phyloP scores from a whole-genome alignment of 2,329 filamentous ascomycete genomes.

The Aspergillus sp. region DNA sequence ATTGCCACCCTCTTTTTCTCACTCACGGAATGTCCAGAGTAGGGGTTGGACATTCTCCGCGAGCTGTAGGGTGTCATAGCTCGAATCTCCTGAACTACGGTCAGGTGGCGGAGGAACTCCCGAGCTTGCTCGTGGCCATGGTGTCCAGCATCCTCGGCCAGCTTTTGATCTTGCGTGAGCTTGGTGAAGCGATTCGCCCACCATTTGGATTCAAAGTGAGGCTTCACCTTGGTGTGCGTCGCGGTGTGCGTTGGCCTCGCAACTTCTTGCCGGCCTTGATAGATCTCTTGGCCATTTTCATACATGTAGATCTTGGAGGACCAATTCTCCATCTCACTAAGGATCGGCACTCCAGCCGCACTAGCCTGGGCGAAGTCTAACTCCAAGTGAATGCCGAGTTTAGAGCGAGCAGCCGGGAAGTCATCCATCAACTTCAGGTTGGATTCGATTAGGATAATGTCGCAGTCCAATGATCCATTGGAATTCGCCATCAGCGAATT shows the following conservation, averaged over 20 bases:
- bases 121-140: conserved; percentile 37
- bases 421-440: conserved; percentile 47
- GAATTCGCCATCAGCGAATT: conserved; percentile 37
- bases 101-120: conserved; percentile 43
- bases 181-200: conserved; percentile 48
- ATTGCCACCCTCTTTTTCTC: conserved; percentile 45
- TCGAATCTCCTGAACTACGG: conserved; percentile 50
- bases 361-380: conserved; percentile 43
- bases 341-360: conserved; percentile 33
- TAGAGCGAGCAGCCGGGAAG: conserved; percentile 44
- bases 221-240: conserved; percentile 43
- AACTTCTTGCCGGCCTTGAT: conserved; percentile 37
- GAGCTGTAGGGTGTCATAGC: conserved; percentile 31
- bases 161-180: conserved; percentile 42
- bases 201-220: conserved; percentile 48
- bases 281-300: conserved; percentile 35
- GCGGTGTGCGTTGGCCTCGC: conserved; percentile 38
- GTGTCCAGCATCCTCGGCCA: conserved; percentile 40
- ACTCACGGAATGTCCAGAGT: conserved; percentile 25
- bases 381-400: conserved; percentile 45
- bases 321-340: conserved; percentile 45
- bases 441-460: conserved; percentile 48
- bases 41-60: conserved; percentile 31
- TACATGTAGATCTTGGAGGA: conserved; percentile 47
- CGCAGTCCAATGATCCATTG: conserved; percentile 38